phyloP scores from a whole-genome alignment of 129 eudicot species.

The Pittosporum tobira region DNA sequence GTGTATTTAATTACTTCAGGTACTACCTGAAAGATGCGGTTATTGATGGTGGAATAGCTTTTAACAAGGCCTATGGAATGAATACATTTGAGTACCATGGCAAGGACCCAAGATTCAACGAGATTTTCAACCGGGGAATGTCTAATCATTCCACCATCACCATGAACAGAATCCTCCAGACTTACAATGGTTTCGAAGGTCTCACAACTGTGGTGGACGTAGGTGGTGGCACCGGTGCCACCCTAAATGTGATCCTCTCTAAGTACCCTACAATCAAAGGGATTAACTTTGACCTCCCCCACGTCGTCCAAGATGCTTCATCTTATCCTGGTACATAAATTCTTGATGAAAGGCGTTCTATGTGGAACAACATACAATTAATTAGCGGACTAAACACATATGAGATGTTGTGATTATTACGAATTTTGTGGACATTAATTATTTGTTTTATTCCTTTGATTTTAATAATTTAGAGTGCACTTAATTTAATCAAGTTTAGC shows the following conservation, averaged over 20 bases:
- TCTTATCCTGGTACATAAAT: constrained; percentile 3
- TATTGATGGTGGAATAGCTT: constrained; percentile 15
- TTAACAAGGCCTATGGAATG: constrained; percentile 15
- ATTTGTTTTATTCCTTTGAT: not conserved
- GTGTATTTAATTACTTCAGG: not conserved
- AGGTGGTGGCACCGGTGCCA: constrained; percentile 16
- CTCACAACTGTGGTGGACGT: constrained; percentile 14
- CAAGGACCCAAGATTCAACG: constrained; percentile 2
- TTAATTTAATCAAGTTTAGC: not conserved
- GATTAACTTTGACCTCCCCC: constrained; percentile 20
- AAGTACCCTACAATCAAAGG: constrained; percentile 16
- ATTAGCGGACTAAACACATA: not conserved
- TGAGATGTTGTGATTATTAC: not conserved
- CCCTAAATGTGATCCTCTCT: constrained; percentile 6
- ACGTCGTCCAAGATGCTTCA: constrained; percentile 15
- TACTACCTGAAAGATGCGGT: constrained; percentile 16
- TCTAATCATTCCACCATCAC: constrained; percentile 10
- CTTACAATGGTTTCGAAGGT: constrained; percentile 15
- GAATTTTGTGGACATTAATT: not conserved
- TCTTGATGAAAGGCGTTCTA: not conserved
- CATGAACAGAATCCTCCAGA: constrained; percentile 16
- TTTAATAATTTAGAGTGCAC: not conserved
- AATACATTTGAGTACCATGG: constrained; percentile 2
- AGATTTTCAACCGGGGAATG: constrained; percentile 14
- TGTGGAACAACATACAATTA: too few species aligned